These are phyloP conservation scores for Entomophthora muscae DNA, from an alignment of 371 early-diverging fungal genomes.

Conservation along the genomic window DNA sequence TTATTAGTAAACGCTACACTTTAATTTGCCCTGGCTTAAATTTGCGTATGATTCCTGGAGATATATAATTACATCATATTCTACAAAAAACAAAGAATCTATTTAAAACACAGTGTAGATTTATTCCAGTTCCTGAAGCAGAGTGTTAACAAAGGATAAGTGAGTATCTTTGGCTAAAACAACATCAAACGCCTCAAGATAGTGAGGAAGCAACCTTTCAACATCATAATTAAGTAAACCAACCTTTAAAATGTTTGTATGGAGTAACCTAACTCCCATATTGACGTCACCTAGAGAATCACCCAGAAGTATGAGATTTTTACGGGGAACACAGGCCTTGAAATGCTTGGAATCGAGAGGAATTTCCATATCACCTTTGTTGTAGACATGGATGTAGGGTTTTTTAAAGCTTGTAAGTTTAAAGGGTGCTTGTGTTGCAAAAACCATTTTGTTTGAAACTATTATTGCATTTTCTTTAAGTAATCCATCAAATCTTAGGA, in stretches of 20 bases:
- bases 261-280: slow-evolving; percentile 42
- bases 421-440: slow-evolving; percentile 22
- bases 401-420: slow-evolving; percentile 32
- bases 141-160: slow-evolving; percentile 21
- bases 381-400: slow-evolving; percentile 53
- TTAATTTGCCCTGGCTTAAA: too few relatives aligned
- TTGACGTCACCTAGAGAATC: slow-evolving; percentile 54
- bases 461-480: slow-evolving; percentile 37
- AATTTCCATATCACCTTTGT: slow-evolving; percentile 45
- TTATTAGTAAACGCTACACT: too few relatives aligned
- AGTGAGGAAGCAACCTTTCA: slow-evolving; percentile 25
- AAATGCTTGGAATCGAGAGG: slow-evolving; percentile 13
- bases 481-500: slow-evolving; percentile 20
- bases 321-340: slow-evolving; percentile 17
- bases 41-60: too few relatives aligned
- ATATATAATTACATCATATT: too few relatives aligned
- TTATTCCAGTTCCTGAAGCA: background rate
- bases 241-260: slow-evolving; percentile 35
- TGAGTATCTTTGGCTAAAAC: slow-evolving; percentile 43
- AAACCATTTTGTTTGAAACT: slow-evolving; percentile 53
- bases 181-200: slow-evolving; percentile 42
- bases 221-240: slow-evolving; percentile 52
- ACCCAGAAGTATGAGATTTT: slow-evolving; percentile 44
- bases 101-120: too few relatives aligned
- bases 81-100: too few relatives aligned